Percentiles rank a stretch among this genome's conserved stretches.
These are phyloP conservation scores for Metschnikowia lunata DNA, from an alignment of 805 yeast species.

Conservation along the genomic window DNA sequence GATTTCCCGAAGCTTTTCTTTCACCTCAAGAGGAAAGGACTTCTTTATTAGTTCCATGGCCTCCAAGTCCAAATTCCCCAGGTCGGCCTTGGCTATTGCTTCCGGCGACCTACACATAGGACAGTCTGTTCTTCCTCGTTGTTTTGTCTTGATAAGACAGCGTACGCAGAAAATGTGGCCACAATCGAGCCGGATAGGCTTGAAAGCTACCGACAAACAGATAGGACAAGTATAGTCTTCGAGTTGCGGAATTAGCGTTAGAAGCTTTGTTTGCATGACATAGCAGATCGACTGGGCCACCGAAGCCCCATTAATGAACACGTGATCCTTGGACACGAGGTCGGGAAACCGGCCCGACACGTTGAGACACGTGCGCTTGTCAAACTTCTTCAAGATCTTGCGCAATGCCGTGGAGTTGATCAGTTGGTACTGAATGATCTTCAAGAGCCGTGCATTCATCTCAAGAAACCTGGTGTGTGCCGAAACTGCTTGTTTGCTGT, in stretches of 20 bases:
- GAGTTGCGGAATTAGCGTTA: constrained; percentile 62
- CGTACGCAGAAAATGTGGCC: constrained; percentile 69
- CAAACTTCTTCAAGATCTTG: constrained; percentile 72
- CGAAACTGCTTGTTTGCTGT: constrained; percentile 39
- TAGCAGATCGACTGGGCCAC: constrained; percentile 52
- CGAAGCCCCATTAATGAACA: constrained; percentile 43
- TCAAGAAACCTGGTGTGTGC: constrained; percentile 49
- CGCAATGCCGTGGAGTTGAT: constrained; percentile 60
- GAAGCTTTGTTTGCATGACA: constrained; percentile 49
- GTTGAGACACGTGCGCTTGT: constrained; percentile 60
- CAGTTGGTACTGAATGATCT: constrained; percentile 55
- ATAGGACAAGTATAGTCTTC: constrained; percentile 76
- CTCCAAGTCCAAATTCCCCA: constrained; percentile 52
- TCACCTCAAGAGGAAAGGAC: constrained; percentile 65
- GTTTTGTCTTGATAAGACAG: constrained; percentile 64
- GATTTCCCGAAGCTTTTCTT: constrained; percentile 54
- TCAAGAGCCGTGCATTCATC: constrained; percentile 52
- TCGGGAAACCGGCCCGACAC: constrained; percentile 45
- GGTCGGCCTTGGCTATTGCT: constrained; percentile 56
- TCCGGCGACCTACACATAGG: constrained; percentile 58
- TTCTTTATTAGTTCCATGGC: constrained; percentile 49
- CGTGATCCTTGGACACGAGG: constrained; percentile 37
- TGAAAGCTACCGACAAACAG: constrained; percentile 65
- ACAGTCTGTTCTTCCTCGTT: constrained; percentile 54
- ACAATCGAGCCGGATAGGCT: constrained; percentile 63